These are phyloP conservation scores for Penicillium simplicissimum DNA, from an alignment of 495 filamentous ascomycete genomes.

Conservation along the genomic window DNA sequence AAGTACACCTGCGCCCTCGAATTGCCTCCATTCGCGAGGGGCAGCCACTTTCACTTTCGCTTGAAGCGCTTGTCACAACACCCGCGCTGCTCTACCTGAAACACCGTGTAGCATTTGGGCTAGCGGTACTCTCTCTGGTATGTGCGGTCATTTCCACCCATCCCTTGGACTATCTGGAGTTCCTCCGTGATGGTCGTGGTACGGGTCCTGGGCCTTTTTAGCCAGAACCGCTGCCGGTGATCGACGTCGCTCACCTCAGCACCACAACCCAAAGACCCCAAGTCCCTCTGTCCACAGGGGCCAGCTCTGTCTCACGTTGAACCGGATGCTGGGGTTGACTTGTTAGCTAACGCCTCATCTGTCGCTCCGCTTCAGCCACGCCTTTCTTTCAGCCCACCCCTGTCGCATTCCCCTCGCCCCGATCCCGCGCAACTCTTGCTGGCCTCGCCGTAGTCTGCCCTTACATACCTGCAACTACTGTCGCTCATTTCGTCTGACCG, in stretches of 20 bases:
- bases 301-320: conserved; percentile 22
- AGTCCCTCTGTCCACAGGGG: neutral
- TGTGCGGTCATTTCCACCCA: conserved; percentile 10
- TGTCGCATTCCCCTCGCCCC: conserved; percentile 28
- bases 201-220: conserved; percentile 9
- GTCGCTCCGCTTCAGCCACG: conserved; percentile 24
- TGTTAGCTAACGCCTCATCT: conserved; percentile 16
- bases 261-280: neutral
- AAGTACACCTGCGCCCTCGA: neutral
- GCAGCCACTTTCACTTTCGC: conserved; percentile 21
- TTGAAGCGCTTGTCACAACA: conserved; percentile 29
- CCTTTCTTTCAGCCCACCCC: conserved; percentile 26
- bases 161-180: conserved; percentile 5
- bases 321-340: conserved; percentile 10
- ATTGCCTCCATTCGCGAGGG: conserved; percentile 27
- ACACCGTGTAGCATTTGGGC: conserved; percentile 19
- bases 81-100: conserved; percentile 34
- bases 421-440: conserved; percentile 14
- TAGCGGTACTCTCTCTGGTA: conserved; percentile 10
- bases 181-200: neutral
- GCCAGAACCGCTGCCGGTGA: conserved; percentile 8
- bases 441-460: neutral
- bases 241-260: conserved; percentile 15
- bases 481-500: conserved; percentile 1
- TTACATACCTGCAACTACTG: neutral